A percentile compares a stretch with the other conserved stretches of the same genome.
These are phyloP conservation scores for Echium plantagineum DNA, from an alignment of 257 asterid genomes.

Conservation along the genomic window DNA sequence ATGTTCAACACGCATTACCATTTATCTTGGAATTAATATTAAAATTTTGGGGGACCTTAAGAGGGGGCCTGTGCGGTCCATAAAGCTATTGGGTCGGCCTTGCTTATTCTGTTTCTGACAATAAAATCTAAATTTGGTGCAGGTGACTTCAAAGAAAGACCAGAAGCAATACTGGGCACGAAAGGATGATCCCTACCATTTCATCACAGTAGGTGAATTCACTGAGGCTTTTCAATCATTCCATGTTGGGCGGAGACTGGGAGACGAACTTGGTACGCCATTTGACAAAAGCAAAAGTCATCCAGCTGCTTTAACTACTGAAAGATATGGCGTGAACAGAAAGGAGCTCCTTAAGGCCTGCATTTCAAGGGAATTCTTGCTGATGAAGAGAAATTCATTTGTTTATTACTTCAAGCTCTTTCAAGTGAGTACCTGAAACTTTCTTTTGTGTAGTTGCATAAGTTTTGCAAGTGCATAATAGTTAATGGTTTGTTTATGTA, in stretches of 20 bases:
- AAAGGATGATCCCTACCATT: conserved; percentile 43
- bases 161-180: conserved; percentile 75
- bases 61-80: too few species aligned
- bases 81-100: too few species aligned
- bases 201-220: conserved; percentile 45
- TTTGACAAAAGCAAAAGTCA: conserved; percentile 62
- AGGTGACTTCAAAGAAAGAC: conserved; percentile 88
- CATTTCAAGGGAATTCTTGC: conserved; percentile 46
- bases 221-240: conserved; percentile 71
- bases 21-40: too few species aligned
- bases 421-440: conserved; percentile 36
- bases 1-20: too few species aligned
- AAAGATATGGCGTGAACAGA: conserved; percentile 57
- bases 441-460: too few species aligned
- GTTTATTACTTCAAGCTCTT: conserved; percentile 55
- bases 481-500: not conserved
- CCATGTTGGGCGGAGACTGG: conserved; percentile 48
- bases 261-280: conserved; percentile 58
- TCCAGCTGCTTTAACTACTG: conserved; percentile 50
- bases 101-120: not conserved
- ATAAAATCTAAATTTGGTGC: not conserved
- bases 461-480: not conserved
- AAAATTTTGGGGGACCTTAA: too few species aligned
- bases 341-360: conserved; percentile 66
- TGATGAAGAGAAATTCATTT: conserved; percentile 69